Base-by-base conservation (phyloP, 306 rosid species). In the Dalbergia oliveri region DNA sequence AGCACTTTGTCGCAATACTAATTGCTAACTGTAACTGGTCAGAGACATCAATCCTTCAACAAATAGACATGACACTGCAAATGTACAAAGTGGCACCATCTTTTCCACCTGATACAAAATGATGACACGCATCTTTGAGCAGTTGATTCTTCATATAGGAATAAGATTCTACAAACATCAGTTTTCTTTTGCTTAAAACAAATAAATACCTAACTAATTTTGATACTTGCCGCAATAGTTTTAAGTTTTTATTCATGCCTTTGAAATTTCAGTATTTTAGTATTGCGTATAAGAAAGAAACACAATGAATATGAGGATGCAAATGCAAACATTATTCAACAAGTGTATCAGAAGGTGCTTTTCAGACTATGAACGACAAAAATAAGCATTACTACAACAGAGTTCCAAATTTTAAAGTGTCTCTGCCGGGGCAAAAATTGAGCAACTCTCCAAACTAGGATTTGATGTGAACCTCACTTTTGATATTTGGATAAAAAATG, bases 371-470 rank as follows among this genome's bases (percentile, higher is more conserved):
- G 65, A 79, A 73, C 44, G 53, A 61, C 78, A 51, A 26, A 11
- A 76, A 62, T 11, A 26, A 26, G 31, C 31, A 74, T 50, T 59
- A 73, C 69, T 59, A 73, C 69, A 79, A 49, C 41, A 79, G 62
- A 68, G 34, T 15, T 19, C 34, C 57, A 45, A 53, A 11, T 79
- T 65, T 14, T 31, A 9, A 13, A 34, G 69, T 82, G 41, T 66
- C 77, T 79, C 75, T 59, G 51, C 61, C 84, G 26, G 6, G 26
- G 26, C 31, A 74, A 68, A 73, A 53, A 9, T 66, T 13, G 47
- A 37, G 50, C 8, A 70, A 39, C 35, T 33, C 45, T 39, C 68
- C 73, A 75, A 73, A 61, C 51, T 59, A 63, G 15, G 14, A 72
- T 56, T 84, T 75, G 50, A 53, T 44, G 69, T 62, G 63, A 74